Conservation (phyloP, 768 basidiomycete species). For the Favolaschia claudopus region DNA sequence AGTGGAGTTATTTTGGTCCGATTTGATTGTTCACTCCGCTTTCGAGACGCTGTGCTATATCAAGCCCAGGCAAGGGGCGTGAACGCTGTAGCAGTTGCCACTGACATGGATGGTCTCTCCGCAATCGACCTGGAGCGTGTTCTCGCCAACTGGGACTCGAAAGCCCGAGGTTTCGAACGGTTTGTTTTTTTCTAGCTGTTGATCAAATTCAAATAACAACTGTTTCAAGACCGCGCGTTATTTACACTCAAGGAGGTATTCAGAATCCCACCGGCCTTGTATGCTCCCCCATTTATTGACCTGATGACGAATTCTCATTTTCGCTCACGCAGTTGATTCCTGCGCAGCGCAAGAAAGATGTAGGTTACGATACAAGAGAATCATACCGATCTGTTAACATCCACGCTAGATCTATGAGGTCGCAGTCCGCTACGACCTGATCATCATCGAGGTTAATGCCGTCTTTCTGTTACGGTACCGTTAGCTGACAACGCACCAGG, state of each 20-base stretch:
- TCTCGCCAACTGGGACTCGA: conserved; percentile 62
- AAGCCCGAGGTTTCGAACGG: conserved; percentile 50
- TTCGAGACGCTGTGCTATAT: conserved; percentile 41
- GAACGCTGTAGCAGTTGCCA: conserved; percentile 50
- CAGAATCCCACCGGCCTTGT: conserved; percentile 71
- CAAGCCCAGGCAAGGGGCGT: conserved; percentile 34
- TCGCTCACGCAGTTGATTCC: conserved; percentile 12
- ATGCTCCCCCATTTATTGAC: conserved; percentile 21
- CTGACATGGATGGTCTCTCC: conserved; percentile 66
- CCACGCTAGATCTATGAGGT: conserved; percentile 58
- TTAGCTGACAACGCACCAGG: conserved; percentile 57
- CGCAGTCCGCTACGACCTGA: conserved; percentile 64
- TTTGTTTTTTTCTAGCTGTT: conserved; percentile 27
- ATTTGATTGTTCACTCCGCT: conserved; percentile 64
- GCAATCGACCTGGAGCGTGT: conserved; percentile 57
- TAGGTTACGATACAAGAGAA: conserved; percentile 46
- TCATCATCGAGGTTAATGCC: conserved; percentile 9
- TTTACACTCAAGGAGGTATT: conserved; percentile 67
- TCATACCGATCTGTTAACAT: conserved; percentile 54
- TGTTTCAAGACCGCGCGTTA: conserved; percentile 50
- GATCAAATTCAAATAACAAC: background rate
- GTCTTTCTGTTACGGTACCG: background rate
- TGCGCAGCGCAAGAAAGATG: conserved; percentile 18
- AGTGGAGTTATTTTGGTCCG: conserved; percentile 38
- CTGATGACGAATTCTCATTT: background rate